These are phyloP conservation scores for Agaricus sinodeliciosus DNA, from an alignment of 768 basidiomycete species.

Conservation along the genomic window DNA sequence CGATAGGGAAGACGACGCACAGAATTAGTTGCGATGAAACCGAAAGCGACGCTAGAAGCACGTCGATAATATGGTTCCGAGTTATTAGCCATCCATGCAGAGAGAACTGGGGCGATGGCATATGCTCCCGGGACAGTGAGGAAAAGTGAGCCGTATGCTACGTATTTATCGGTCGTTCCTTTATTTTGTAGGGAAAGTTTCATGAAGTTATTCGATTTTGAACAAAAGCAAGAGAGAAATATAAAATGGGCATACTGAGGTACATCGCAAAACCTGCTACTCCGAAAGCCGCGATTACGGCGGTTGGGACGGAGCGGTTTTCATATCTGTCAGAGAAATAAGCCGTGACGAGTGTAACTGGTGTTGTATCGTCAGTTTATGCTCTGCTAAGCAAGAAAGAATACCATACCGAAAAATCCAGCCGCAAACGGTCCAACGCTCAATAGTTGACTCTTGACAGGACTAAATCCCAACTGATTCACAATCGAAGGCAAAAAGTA, in stretches of 20 bases:
- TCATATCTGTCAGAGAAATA: no score
- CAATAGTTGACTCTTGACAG: conserved; percentile 31
- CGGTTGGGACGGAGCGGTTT: no score
- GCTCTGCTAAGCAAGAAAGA: no score
- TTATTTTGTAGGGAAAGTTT: not conserved
- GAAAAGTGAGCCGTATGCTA: conserved; percentile 27
- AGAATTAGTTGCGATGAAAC: conserved; percentile 28
- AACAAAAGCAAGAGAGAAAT: not conserved
- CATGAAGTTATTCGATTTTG: not conserved
- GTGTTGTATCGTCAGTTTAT: no score
- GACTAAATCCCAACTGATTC: conserved; percentile 34
- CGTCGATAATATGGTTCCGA: conserved; percentile 30
- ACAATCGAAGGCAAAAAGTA: conserved; percentile 42
- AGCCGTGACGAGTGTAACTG: no score
- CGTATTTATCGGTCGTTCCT: conserved; percentile 20
- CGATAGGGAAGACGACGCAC: conserved; percentile 15
- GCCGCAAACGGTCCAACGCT: conserved; percentile 31
- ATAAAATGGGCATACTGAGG: conserved; percentile 15
- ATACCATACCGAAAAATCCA: conserved; percentile 26
- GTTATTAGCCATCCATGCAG: conserved; percentile 32
- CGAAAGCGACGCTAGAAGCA: conserved; percentile 27
- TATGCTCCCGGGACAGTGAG: conserved; percentile 29
- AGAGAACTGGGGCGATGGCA: conserved; percentile 20
- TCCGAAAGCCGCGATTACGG: not conserved
- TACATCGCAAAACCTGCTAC: conserved; percentile 22